Conservation (phyloP, 441 rosid species). For the Biscutella laevigata region DNA sequence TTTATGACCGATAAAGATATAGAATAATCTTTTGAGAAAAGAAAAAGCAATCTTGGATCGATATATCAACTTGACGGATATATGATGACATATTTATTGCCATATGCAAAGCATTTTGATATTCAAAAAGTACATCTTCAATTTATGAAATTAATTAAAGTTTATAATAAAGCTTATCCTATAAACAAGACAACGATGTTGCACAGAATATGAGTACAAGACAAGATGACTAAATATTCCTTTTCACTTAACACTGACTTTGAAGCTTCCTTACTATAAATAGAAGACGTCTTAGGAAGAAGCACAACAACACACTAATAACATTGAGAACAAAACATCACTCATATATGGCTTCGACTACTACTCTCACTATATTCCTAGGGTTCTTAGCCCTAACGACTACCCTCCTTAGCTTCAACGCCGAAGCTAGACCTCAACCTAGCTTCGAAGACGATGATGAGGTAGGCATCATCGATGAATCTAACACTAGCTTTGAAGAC, state of each 20-base stretch:
- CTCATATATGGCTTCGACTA: constrained; percentile 4
- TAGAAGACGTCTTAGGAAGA: neutral
- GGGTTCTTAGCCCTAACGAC: constrained; percentile 12
- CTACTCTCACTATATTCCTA: constrained; percentile 11
- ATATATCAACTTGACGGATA: too few species aligned
- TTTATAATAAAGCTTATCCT: neutral
- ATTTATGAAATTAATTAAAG: neutral
- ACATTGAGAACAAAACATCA: constrained; percentile 1
- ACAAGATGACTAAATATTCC: constrained; percentile 11
- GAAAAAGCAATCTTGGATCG: too few species aligned
- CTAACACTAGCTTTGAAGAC: constrained; percentile 17
- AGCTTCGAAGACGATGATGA: constrained; percentile 22
- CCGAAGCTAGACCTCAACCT: constrained; percentile 27
- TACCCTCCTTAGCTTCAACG: constrained; percentile 15
- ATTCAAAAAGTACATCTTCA: neutral
- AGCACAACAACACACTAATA: neutral
- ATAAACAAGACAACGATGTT: constrained; percentile 10
- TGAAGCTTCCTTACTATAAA: constrained; percentile 20
- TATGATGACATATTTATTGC: neutral
- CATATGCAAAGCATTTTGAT: neutral
- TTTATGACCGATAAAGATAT: too few species aligned
- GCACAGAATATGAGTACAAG: constrained; percentile 20
- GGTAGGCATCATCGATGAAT: constrained; percentile 15
- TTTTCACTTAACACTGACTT: neutral
- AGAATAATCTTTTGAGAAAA: too few species aligned